These are phyloP conservation scores for Vaccinium darrowii DNA, from an alignment of 148 eudicot genomes.

Conservation along the genomic window DNA sequence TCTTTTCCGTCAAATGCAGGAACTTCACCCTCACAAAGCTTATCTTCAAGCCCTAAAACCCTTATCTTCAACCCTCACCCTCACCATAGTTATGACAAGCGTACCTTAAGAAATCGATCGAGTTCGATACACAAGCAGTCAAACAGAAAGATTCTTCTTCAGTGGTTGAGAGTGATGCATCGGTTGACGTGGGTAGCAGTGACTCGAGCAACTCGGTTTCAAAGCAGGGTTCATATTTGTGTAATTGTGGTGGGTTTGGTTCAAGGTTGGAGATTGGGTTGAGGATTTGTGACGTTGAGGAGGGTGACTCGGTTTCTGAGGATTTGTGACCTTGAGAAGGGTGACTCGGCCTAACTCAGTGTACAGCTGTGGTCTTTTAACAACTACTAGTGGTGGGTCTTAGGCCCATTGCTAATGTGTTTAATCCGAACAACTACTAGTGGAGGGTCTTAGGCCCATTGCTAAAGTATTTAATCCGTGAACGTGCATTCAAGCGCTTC, in stretches of 20 bases:
- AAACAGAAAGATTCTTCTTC: not conserved
- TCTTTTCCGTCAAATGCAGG: too few relatives aligned
- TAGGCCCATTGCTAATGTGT: too few relatives aligned
- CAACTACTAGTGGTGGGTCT: not conserved
- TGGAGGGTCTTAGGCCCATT: too few relatives aligned
- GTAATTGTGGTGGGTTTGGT: not conserved
- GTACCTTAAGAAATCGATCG: not conserved
- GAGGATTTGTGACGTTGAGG: slow-evolving; percentile 2
- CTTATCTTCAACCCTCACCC: too few relatives aligned
- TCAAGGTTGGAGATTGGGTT: not conserved
- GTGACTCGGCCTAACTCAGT: not conserved
- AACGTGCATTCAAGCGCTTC: too few relatives aligned
- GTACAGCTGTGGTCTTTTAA: not conserved
- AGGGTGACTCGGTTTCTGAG: not conserved
- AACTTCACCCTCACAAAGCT: too few relatives aligned
- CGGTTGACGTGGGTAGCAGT: not conserved
- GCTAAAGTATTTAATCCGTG: too few relatives aligned
- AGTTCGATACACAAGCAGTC: not conserved
- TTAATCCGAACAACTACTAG: too few relatives aligned
- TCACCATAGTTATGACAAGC: not conserved
- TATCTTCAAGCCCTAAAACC: too few relatives aligned
- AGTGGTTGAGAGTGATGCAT: not conserved
- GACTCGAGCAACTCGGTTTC: not conserved
- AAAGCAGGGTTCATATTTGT: not conserved
- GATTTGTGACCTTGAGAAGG: too few relatives aligned